These are phyloP conservation scores for Fraxinus pennsylvanica DNA, from an alignment of 257 asterid species.

Conservation along the genomic window DNA sequence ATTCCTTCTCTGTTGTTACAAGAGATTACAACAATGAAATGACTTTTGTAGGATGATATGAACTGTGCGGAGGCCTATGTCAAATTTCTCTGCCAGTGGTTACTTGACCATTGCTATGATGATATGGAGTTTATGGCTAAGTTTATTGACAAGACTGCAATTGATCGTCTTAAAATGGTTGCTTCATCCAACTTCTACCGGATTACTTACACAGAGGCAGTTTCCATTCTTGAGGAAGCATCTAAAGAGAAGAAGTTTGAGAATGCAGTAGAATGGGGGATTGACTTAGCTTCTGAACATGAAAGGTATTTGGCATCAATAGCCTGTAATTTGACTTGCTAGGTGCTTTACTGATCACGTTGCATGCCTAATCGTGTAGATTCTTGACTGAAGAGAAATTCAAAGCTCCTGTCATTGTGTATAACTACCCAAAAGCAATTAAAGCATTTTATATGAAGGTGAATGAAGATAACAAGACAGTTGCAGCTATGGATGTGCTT, in stretches of 20 bases:
- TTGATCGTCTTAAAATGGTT: conserved; percentile 77
- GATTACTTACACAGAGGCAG: conserved; percentile 82
- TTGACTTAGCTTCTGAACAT: conserved; percentile 96
- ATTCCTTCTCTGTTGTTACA: background rate
- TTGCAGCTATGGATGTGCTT: conserved; percentile 99
- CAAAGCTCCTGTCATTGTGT: conserved; percentile 88
- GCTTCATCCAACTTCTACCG: conserved; percentile 69
- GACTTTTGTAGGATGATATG: conserved; percentile 80
- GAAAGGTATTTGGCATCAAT: conserved; percentile 57
- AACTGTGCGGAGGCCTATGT: conserved; percentile 99
- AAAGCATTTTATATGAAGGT: conserved; percentile 98
- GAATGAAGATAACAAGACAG: conserved; percentile 87
- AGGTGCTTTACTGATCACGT: background rate
- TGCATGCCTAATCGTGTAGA: conserved; percentile 32
- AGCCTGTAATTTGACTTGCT: background rate
- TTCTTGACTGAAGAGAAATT: conserved; percentile 90
- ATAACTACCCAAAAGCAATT: conserved; percentile 89
- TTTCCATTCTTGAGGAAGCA: conserved; percentile 76
- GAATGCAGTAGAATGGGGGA: conserved; percentile 94
- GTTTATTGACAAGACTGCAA: conserved; percentile 59
- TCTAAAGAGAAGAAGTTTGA: conserved; percentile 73
- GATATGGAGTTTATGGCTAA: conserved; percentile 86
- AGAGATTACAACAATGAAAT: background rate
- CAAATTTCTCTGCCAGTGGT: conserved; percentile 80
- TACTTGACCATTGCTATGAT: conserved; percentile 85